Evolutionary conservation across 192 early-diverging fungal species (phyloP), one percentile per base, ranked within the genome.

Genomic region (Backusella australiensis): DNA sequence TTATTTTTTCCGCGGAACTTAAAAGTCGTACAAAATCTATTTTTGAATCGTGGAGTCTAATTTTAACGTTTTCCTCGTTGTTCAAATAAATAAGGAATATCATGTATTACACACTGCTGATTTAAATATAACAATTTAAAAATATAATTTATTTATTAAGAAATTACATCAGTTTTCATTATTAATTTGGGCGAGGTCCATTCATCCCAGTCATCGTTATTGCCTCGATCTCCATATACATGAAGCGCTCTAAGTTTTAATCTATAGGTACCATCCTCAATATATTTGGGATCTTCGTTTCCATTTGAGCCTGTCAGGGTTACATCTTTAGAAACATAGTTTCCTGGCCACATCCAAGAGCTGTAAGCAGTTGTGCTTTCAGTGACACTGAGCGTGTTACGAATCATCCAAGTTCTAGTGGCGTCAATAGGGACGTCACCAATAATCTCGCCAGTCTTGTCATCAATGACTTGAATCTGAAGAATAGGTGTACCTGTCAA

Each of bases 401-500:
- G 73, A 15, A 67, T 26, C n/a, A 79, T 65, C 69, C 49, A 78
- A 12, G 38, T 53, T 59, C 77, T 67, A 3, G 72, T 46, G 1
- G n/a, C 38, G 12, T 74, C 68, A 7, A 71, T 75, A 34, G 78
- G 78, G 0, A 79, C 38, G 67, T 79, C 78, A 12, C 78, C 78
- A 38, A 79, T 29, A 4, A 52, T 42, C 21, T 52, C 35, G 14
- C 66, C 32, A 21, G 7, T 36, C 23, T 52, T 70, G 71, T 73
- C 42, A 14, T 72, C 44, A n/a, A 74, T 32, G 7, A 78, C 67
- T 59, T 78, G 77, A 32, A 78, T 73, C 39, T 74, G 72, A 29
- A 73, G 46, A 8, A 75, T 69, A 0, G 73, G 46, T 41, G 78
- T 79, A 21, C 78, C 78, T 21, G 74, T 79, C 11, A 71, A 52